Conservation (phyloP, 768 basidiomycete genomes). For the Trametes sanguinea region DNA sequence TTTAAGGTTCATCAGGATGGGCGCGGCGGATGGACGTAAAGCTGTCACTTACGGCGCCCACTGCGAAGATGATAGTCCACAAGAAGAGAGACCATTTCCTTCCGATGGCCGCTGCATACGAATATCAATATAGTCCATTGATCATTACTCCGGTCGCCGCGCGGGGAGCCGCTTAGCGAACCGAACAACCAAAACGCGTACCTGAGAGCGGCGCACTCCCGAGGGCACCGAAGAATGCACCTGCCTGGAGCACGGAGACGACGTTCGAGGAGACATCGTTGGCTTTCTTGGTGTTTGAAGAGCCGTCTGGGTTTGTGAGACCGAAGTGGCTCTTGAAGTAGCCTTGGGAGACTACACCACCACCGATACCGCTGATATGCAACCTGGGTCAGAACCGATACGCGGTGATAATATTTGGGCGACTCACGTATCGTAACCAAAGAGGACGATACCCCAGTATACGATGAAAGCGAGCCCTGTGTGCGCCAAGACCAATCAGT, state of each 20-base stretch:
- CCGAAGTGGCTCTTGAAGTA: slow-evolving; percentile 69
- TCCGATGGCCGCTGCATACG: slow-evolving; percentile 56
- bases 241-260: slow-evolving; percentile 85
- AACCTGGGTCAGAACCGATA: background rate
- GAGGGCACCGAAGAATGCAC: slow-evolving; percentile 87
- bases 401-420: background rate
- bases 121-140: background rate
- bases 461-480: slow-evolving; percentile 72
- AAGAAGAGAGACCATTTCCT: slow-evolving; percentile 62
- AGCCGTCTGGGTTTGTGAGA: slow-evolving; percentile 48
- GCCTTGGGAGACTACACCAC: slow-evolving; percentile 64
- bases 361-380: slow-evolving; percentile 55
- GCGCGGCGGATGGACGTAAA: background rate
- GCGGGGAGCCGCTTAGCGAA: background rate
- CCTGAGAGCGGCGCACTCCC: slow-evolving; percentile 70
- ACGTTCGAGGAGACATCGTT: slow-evolving; percentile 77
- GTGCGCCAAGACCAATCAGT: background rate
- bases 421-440: slow-evolving; percentile 76
- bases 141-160: background rate
- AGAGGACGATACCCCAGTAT: slow-evolving; percentile 81
- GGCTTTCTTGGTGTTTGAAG: slow-evolving; percentile 38
- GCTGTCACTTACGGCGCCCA: slow-evolving; percentile 62
- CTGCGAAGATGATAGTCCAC: slow-evolving; percentile 62
- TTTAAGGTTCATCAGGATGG: background rate
- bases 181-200: slow-evolving; percentile 34